Percentiles rank a stretch among this genome's conserved stretches.
Evolutionary conservation across 2,329 filamentous ascomycete genomes (phyloP).

Genomic region (Tolypocladium album): DNA sequence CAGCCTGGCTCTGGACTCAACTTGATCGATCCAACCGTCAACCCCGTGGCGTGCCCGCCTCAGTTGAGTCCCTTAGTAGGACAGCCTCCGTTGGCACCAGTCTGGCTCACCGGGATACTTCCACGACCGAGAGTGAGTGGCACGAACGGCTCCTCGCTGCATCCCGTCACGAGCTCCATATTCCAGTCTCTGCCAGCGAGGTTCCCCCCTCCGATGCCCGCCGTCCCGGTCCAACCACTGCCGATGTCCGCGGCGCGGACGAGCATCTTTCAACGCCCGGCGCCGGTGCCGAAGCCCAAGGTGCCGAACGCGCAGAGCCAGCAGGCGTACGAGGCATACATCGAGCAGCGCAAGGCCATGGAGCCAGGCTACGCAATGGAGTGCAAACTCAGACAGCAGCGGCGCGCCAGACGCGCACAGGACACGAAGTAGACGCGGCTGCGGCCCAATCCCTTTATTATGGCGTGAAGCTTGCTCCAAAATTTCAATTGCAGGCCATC

Average conservation of each 20-base stretch:
- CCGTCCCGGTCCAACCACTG: not conserved
- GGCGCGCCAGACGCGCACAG: constrained; percentile 19
- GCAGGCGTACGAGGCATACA: constrained; percentile 35
- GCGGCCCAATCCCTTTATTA: not conserved
- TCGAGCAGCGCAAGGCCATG: constrained; percentile 37
- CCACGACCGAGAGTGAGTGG: not conserved
- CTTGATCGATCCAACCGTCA: not conserved
- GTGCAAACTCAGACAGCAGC: constrained; percentile 33
- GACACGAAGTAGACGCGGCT: not conserved
- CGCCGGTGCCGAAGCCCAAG: constrained; percentile 26
- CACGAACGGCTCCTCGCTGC: not conserved
- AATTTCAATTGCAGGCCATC: not conserved
- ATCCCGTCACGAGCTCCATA: not conserved
- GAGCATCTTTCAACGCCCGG: not conserved
- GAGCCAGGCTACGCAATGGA: constrained; percentile 35
- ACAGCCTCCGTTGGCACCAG: not conserved
- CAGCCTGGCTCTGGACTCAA: not conserved
- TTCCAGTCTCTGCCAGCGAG: constrained; percentile 1
- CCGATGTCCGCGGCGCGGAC: not conserved
- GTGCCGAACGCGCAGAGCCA: constrained; percentile 29
- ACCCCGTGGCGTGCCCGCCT: not conserved
- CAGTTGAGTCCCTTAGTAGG: not conserved
- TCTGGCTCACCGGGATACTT: not conserved
- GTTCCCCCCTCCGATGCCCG: not conserved
- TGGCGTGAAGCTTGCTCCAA: not conserved